A percentile compares a stretch with the other conserved stretches of the same genome.
phyloP scores from a whole-genome alignment of 805 yeast species.

The Zygosaccharomyces bailii region DNA sequence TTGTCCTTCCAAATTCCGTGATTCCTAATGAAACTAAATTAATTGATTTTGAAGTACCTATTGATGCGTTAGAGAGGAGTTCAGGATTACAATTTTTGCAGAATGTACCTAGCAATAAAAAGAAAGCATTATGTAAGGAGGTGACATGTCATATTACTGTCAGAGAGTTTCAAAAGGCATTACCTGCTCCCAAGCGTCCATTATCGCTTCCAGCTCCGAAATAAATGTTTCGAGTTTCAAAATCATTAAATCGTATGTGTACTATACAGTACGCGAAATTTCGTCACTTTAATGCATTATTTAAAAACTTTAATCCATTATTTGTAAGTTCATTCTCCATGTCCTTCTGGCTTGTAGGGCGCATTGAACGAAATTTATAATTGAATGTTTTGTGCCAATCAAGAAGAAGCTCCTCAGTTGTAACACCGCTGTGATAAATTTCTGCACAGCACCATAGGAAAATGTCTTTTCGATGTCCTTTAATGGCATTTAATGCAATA shows the following conservation, averaged over 20 bases:
- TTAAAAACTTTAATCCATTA: slow-evolving; percentile 14
- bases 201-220: slow-evolving; percentile 26
- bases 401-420: slow-evolving; percentile 22
- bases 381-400: slow-evolving; percentile 28
- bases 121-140: slow-evolving; percentile 71
- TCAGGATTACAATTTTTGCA: slow-evolving; percentile 80
- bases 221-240: too few relatives aligned
- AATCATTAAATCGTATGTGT: too few relatives aligned
- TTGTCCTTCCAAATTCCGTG: slow-evolving; percentile 85
- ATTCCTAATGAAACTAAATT: slow-evolving; percentile 72
- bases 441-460: slow-evolving; percentile 30
- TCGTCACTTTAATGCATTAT: slow-evolving; percentile 11
- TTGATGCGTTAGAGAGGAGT: slow-evolving; percentile 83
- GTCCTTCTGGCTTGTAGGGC: slow-evolving; percentile 5
- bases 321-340: slow-evolving; percentile 10
- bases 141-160: slow-evolving; percentile 76
- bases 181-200: slow-evolving; percentile 24
- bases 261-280: background rate
- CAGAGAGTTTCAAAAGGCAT: slow-evolving; percentile 39
- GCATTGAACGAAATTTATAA: slow-evolving; percentile 20
- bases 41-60: slow-evolving; percentile 76
- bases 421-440: slow-evolving; percentile 23
- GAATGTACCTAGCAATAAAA: slow-evolving; percentile 55
- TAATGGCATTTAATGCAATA: slow-evolving; percentile 24
- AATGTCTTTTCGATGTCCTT: slow-evolving; percentile 20